Evolutionary conservation across 1,139 yeast genomes (phyloP), one percentile per base, ranked within the genome.

Genomic region (Yamadazyma siamensis): DNA sequence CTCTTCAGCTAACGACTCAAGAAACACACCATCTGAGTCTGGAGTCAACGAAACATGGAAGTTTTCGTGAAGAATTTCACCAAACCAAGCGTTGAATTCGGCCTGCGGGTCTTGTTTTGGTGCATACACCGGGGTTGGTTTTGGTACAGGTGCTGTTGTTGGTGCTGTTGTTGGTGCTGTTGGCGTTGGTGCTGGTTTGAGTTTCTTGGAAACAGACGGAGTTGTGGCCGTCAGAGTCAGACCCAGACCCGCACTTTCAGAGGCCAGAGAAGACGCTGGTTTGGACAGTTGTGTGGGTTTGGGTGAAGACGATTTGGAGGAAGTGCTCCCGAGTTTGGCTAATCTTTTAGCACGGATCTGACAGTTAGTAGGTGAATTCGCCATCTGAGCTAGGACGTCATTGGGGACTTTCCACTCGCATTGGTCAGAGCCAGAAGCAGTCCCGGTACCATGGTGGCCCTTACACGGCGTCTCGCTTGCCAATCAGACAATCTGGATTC

Each of bases 281-380:
- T n/a, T n/a, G n/a, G n/a, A n/a, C n/a, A n/a, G n/a, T n/a, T n/a
- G n/a, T n/a, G n/a, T n/a, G n/a, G n/a, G n/a, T n/a, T n/a, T n/a
- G n/a, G n/a, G n/a, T n/a, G n/a, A n/a, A n/a, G n/a, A n/a, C n/a
- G n/a, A n/a, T n/a, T n/a, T n/a, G n/a, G n/a, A n/a, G n/a, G n/a
- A n/a, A n/a, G n/a, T n/a, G n/a, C n/a, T n/a, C n/a, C n/a, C n/a
- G 34, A 75, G 52, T 38, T 63, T 67, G n/a, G 80, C 80, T 44
- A 76, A 55, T 28, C 82, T 52, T 46, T 73, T 75, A 24, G 78
- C 78, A 45, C 82, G 65, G 17, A 75, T 71, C 65, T 72, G 21
- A 38, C 34, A 18, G 43, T 54, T 55, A 46, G 59, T 52, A 45
- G 13, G 3, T 8, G 10, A 22, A 11, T 5, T n/a, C n/a, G n/a